These are phyloP conservation scores for Pisolithus sp. DNA, from an alignment of 768 basidiomycete species.

Conservation along the genomic window DNA sequence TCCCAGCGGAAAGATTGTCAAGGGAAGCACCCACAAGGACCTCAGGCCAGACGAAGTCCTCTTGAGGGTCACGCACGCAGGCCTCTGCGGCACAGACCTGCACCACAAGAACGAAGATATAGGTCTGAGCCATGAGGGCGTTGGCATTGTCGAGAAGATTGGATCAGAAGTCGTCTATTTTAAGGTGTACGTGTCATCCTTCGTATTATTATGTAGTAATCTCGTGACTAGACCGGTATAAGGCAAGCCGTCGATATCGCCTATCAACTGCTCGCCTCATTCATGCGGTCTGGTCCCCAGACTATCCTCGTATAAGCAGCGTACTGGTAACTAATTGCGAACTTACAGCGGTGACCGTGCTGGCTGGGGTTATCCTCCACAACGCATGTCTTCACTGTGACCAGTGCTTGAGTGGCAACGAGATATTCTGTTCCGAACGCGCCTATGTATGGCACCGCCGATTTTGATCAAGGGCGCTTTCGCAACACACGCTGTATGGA, in stretches of 20 bases:
- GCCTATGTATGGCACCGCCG: slow-evolving; percentile 18
- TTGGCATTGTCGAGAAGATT: slow-evolving; percentile 28
- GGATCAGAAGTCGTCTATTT: slow-evolving; percentile 27
- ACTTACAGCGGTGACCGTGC: slow-evolving; percentile 29
- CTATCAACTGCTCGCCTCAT: too few species aligned
- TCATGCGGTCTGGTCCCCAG: too few species aligned
- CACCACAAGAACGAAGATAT: slow-evolving; percentile 27
- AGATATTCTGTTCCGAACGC: slow-evolving; percentile 20
- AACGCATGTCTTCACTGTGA: slow-evolving; percentile 27
- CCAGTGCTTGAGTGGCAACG: slow-evolving; percentile 29
- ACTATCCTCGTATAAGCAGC: too few species aligned
- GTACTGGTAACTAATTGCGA: not conserved
- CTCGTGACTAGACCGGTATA: too few species aligned
- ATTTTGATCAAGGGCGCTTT: slow-evolving; percentile 31
- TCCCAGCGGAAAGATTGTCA: slow-evolving; percentile 11
- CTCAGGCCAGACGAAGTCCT: slow-evolving; percentile 26
- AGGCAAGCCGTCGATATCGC: too few species aligned
- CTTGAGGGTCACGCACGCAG: slow-evolving; percentile 27
- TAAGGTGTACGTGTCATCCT: slow-evolving; percentile 23
- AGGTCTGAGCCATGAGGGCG: slow-evolving; percentile 37
- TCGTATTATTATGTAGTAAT: too few species aligned
- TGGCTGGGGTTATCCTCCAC: slow-evolving; percentile 32
- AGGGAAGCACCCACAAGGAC: slow-evolving; percentile 10
- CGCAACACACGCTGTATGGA: slow-evolving; percentile 31
- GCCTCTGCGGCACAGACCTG: slow-evolving; percentile 35